Evolutionary conservation across 148 eudicot genomes (phyloP).

Genomic region (Polygonum maritimum): DNA sequence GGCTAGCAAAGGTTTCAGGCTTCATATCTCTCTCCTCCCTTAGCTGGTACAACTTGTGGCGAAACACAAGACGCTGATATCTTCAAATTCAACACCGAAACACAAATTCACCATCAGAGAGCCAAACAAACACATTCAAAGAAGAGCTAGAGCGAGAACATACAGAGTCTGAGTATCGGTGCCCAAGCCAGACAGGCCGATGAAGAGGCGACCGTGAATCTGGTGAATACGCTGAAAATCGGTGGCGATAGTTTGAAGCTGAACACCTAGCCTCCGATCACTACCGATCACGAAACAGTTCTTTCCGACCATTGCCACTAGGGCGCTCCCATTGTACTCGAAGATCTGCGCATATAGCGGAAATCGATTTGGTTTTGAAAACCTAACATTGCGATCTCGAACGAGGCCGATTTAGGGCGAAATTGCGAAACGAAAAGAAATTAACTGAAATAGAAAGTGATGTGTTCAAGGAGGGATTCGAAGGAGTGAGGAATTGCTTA

Average conservation of each 20-base stretch:
- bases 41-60: constrained; percentile 84
- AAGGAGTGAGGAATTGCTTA: background rate
- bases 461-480: background rate
- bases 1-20: constrained; percentile 95
- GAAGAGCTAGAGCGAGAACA: background rate
- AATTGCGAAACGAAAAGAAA: background rate
- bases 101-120: background rate
- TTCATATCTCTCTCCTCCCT: constrained; percentile 98
- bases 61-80: constrained; percentile 70
- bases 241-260: constrained; percentile 85
- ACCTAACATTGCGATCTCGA: background rate
- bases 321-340: constrained; percentile 96
- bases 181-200: constrained; percentile 86
- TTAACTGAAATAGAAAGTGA: background rate
- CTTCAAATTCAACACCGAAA: constrained; percentile 26
- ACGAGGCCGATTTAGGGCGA: background rate
- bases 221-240: constrained; percentile 77
- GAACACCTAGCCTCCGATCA: constrained; percentile 90
- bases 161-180: constrained; percentile 85
- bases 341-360: constrained; percentile 41
- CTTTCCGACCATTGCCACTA: constrained; percentile 96
- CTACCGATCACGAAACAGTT: constrained; percentile 90
- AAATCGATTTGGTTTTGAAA: background rate
- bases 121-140: background rate
- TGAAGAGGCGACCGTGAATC: constrained; percentile 66